Conservation (phyloP, 148 eudicot genomes). For the Simmondsia chinensis region DNA sequence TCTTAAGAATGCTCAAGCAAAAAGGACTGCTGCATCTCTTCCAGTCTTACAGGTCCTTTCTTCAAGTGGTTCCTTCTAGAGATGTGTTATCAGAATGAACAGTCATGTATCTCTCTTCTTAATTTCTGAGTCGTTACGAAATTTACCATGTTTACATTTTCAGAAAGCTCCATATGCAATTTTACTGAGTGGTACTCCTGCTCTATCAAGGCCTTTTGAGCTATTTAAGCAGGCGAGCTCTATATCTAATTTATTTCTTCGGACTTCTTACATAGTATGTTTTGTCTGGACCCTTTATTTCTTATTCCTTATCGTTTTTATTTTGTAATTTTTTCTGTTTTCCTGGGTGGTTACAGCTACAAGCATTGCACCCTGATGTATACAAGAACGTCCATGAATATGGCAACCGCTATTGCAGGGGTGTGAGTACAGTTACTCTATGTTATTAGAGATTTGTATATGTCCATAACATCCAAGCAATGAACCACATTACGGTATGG, state of each 20-base stretch:
- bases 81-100: too few relatives aligned
- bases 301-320: too few relatives aligned
- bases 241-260: conserved; percentile 3
- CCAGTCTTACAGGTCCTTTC: conserved; percentile 69
- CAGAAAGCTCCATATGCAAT: conserved; percentile 87
- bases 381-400: conserved; percentile 88
- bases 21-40: conserved; percentile 73
- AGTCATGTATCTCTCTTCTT: background rate
- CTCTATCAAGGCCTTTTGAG: conserved; percentile 94
- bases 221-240: conserved; percentile 74
- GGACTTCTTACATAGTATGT: too few relatives aligned
- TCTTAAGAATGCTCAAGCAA: conserved; percentile 92
- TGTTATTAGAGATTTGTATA: conserved; percentile 1
- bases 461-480: conserved; percentile 3
- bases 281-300: too few relatives aligned
- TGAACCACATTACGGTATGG: background rate
- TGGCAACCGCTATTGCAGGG: conserved; percentile 96
- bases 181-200: conserved; percentile 97
- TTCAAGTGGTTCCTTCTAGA: too few relatives aligned
- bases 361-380: conserved; percentile 86
- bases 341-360: conserved; percentile 51
- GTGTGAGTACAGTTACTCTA: conserved; percentile 50
- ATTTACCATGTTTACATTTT: conserved; percentile 11
- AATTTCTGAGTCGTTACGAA: background rate
- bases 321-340: background rate